These are phyloP conservation scores for Coemansia sp. DNA, from an alignment of 192 early-diverging fungal species.

Conservation along the genomic window DNA sequence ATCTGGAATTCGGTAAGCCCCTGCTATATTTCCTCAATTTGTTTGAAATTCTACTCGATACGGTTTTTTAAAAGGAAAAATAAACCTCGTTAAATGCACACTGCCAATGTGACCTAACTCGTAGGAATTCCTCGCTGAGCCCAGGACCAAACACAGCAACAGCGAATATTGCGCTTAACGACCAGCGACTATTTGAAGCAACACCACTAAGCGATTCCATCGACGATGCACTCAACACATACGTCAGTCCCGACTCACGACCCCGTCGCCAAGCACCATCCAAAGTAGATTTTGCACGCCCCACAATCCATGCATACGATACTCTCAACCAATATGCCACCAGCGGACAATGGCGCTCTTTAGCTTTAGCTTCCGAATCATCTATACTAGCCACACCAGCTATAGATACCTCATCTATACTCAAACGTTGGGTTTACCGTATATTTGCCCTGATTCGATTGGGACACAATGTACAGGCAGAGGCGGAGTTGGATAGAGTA, in stretches of 20 bases:
- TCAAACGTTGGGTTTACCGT: conserved; percentile 44
- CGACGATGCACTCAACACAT: conserved; percentile 24
- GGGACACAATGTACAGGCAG: conserved; percentile 6
- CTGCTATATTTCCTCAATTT: no score
- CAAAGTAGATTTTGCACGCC: conserved; percentile 17
- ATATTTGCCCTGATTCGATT: conserved; percentile 22
- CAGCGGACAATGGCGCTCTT: conserved; percentile 39
- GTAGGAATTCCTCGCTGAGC: background rate
- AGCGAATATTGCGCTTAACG: conserved; percentile 11
- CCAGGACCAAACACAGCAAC: background rate
- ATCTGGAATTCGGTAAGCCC: conserved; percentile 33
- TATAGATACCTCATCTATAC: background rate
- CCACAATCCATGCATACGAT: conserved; percentile 24
- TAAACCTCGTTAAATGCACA: no score
- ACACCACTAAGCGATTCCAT: conserved; percentile 32
- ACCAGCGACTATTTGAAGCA: conserved; percentile 31
- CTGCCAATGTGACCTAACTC: background rate
- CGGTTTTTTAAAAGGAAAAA: no score
- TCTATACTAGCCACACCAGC: conserved; percentile 18
- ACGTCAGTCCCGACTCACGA: conserved; percentile 21
- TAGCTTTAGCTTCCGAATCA: conserved; percentile 36
- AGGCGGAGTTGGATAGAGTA: conserved; percentile 23
- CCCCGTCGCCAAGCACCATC: conserved; percentile 33
- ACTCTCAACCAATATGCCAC: conserved; percentile 37
- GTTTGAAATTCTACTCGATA: no score